Evolutionary conservation across 164 flowering plant species (phyloP), one percentile per base, ranked within the genome.

Genomic region (Nymphaea thermarum): DNA sequence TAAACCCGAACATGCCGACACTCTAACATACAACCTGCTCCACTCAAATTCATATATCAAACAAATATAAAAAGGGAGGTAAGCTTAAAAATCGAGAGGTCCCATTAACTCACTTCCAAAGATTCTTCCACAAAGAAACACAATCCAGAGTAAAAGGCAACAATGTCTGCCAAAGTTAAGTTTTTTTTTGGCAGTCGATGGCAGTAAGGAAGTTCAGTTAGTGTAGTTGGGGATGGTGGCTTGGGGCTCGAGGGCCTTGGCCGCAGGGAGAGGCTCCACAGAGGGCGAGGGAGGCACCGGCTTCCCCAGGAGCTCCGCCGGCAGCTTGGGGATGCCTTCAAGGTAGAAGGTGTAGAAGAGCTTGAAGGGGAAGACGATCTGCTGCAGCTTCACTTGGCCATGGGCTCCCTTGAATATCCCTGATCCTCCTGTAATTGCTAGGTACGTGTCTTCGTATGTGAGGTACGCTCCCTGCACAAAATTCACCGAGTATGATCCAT

Each of bases 351-450:
- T 86, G 71, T 88, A 88, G 68, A 83, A 88, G 61, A 88, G 66
- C 79, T 88, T 86, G 65, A 83, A 79, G 4, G 93, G 93, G 71
- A 83, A 88, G 42, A 86, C 71, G 42, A 88, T 5, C 72, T 84
- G 88, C 59, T 80, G 82, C 61, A 88, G 69, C 72, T 80, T 84
- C 69, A 88, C 89, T 90, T 89, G 36, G 36, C 36, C 90, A 51
- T 68, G 73, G 8, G 70, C 93, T 0, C 93, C 90, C 60, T 83
- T 80, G 63, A 87, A 87, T 11, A 83, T 68, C 3, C 93, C 87
- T 12, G 89, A 77, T 14, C 93, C 90, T 14, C 93, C 90, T 0
- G 88, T 86, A 16, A 88, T 83, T 1, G 89, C 86, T 63, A 85
- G 66, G 62, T 64, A 75, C 43, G 93, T 78, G 66, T 88, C 93